A percentile compares a stretch with the other conserved stretches of the same genome.
Conservation (phyloP, 495 filamentous ascomycete species). For the Baudoinia panamericana region DNA sequence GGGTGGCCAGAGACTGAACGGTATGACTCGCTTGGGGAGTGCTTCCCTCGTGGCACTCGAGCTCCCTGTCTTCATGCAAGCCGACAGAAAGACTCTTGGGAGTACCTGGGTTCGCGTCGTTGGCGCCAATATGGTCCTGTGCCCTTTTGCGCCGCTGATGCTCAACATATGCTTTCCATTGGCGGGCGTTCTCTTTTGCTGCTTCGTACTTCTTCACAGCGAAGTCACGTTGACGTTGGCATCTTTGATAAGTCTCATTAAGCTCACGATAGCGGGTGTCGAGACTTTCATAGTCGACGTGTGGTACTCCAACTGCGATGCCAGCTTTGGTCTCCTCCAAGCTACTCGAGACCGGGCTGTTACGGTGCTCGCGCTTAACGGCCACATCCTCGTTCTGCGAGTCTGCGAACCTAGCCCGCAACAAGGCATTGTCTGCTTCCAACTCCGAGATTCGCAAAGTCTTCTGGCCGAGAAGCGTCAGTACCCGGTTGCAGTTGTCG, state of each 20-base stretch:
- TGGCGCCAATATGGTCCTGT: too few relatives aligned
- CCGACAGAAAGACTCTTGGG: too few relatives aligned
- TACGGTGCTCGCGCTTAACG: not conserved
- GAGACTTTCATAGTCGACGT: too few relatives aligned
- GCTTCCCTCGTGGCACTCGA: too few relatives aligned
- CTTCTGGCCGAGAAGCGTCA: not conserved
- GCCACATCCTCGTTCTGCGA: not conserved
- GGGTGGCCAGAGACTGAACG: too few relatives aligned
- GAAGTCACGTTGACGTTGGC: conserved; percentile 9
- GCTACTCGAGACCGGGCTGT: too few relatives aligned
- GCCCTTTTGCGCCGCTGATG: too few relatives aligned
- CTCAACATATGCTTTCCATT: conserved; percentile 19
- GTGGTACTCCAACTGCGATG: too few relatives aligned
- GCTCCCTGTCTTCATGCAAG: too few relatives aligned
- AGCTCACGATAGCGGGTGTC: conserved; percentile 12
- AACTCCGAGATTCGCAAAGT: not conserved
- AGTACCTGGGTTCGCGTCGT: too few relatives aligned
- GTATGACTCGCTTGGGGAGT: too few relatives aligned
- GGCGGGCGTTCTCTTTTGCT: conserved; percentile 19
- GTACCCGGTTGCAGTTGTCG: not conserved
- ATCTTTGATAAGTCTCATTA: conserved; percentile 9
- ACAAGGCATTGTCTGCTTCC: conserved; percentile 1
- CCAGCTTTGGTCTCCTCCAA: too few relatives aligned
- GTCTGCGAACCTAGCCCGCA: conserved; percentile 7
- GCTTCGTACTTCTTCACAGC: conserved; percentile 20